phyloP scores from a whole-genome alignment of 306 rosid genomes.

The Begonia loranthoides region DNA sequence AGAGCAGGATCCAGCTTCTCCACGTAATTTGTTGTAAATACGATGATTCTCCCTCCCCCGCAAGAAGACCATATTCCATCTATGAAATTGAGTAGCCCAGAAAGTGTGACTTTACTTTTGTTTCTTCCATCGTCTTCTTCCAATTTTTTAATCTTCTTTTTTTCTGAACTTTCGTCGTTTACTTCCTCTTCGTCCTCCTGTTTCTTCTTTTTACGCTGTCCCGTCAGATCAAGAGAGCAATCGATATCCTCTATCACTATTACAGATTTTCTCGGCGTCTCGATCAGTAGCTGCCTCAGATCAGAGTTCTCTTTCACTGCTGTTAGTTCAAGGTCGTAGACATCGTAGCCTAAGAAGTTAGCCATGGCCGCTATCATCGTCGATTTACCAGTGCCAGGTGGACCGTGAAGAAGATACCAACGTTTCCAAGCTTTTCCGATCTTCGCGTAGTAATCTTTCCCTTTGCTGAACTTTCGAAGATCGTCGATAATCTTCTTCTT shows the following conservation, averaged over 20 bases:
- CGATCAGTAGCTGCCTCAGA: constrained; percentile 46
- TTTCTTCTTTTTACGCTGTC: constrained; percentile 34
- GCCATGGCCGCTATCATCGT: constrained; percentile 84
- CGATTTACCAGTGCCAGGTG: constrained; percentile 81
- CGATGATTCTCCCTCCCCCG: constrained; percentile 53
- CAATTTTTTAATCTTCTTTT: constrained; percentile 8
- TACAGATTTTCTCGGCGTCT: constrained; percentile 51
- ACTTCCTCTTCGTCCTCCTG: constrained; percentile 16
- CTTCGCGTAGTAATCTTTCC: constrained; percentile 39
- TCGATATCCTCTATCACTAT: constrained; percentile 68
- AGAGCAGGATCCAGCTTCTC: constrained; percentile 86
- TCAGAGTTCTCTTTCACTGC: constrained; percentile 59
- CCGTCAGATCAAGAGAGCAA: constrained; percentile 65
- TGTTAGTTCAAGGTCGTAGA: constrained; percentile 60
- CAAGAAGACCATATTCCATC: constrained; percentile 89
- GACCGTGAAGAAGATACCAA: constrained; percentile 63
- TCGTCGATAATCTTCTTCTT: constrained; percentile 49
- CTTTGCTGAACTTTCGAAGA: constrained; percentile 36
- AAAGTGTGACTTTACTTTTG: constrained; percentile 45
- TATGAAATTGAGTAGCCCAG: constrained; percentile 65
- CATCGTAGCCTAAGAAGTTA: constrained; percentile 46
- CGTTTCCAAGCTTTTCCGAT: constrained; percentile 82
- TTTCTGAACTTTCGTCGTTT: constrained; percentile 19
- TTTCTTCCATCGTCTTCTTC: constrained; percentile 21
- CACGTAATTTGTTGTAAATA: constrained; percentile 67